Evolutionary conservation across 495 filamentous ascomycete genomes (phyloP).

Genomic region (Echria macrotheca): DNA sequence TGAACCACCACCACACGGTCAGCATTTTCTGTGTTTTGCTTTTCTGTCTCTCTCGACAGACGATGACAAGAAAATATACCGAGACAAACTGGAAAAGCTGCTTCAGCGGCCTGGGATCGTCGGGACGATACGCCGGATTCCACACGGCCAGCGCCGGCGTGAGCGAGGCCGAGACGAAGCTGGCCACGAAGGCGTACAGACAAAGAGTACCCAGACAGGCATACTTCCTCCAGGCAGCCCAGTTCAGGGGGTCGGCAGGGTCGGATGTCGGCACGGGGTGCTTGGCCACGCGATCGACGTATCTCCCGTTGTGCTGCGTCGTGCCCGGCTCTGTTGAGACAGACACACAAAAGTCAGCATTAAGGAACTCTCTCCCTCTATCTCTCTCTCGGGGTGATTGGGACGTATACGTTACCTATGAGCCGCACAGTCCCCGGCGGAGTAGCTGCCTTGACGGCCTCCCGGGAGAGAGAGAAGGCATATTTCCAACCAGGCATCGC

Average conservation of each 20-base stretch:
- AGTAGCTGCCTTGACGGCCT: constrained; percentile 23
- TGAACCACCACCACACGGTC: too few relatives aligned
- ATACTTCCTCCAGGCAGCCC: constrained; percentile 24
- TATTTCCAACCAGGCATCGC: constrained; percentile 26
- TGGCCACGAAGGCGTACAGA: constrained; percentile 26
- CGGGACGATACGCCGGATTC: constrained; percentile 23
- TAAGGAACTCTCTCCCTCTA: too few relatives aligned
- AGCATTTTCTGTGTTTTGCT: too few relatives aligned
- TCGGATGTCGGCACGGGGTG: constrained; percentile 23
- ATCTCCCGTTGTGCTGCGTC: constrained; percentile 9
- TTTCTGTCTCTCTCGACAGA: too few relatives aligned
- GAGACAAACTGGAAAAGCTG: constrained; percentile 25
- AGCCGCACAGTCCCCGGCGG: constrained; percentile 28
- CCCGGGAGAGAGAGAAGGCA: constrained; percentile 24
- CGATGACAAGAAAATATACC: constrained; percentile 10
- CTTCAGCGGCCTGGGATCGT: constrained; percentile 3
- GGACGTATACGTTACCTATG: constrained; percentile 22
- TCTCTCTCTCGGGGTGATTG: too few relatives aligned
- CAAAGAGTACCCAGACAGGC: constrained; percentile 18
- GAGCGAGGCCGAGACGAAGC: constrained; percentile 22
- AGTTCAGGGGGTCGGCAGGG: constrained; percentile 30
- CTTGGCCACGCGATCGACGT: constrained; percentile 15
- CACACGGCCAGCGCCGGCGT: constrained; percentile 25
- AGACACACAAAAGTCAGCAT: background rate
- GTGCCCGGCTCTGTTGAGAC: constrained; percentile 14